Conservation (phyloP, 192 early-diverging fungal species). For the Backusella circina region DNA sequence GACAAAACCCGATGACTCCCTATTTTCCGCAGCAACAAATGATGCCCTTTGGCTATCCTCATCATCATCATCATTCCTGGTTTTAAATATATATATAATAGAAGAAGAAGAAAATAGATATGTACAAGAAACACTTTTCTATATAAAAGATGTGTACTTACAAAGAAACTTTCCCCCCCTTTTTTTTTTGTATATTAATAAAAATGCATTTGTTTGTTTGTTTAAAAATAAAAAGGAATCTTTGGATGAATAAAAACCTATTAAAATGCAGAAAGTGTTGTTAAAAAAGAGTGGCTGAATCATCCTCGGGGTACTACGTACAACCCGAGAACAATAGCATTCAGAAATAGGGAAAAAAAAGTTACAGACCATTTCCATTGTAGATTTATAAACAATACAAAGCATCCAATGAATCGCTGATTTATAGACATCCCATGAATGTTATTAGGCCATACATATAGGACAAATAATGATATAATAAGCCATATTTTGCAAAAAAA, state of each 20-base stretch:
- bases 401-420: too few species aligned
- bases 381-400: not conserved
- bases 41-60: not conserved
- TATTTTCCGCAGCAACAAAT: conserved; percentile 6
- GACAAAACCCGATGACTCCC: not conserved
- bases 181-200: not conserved
- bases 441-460: too few species aligned
- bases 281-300: not conserved
- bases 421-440: too few species aligned
- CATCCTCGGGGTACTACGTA: not conserved
- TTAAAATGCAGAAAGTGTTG: not conserved
- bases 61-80: not conserved
- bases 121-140: not conserved
- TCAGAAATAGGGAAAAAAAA: not conserved
- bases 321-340: not conserved
- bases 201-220: not conserved
- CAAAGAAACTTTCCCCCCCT: not conserved
- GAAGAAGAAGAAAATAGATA: too few species aligned
- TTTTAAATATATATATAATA: not conserved
- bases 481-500: too few species aligned
- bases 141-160: not conserved
- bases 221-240: not conserved
- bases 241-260: not conserved
- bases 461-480: too few species aligned
- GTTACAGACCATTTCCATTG: not conserved